Base-by-base conservation (phyloP, 768 basidiomycete species). In the Mycena amicta region DNA sequence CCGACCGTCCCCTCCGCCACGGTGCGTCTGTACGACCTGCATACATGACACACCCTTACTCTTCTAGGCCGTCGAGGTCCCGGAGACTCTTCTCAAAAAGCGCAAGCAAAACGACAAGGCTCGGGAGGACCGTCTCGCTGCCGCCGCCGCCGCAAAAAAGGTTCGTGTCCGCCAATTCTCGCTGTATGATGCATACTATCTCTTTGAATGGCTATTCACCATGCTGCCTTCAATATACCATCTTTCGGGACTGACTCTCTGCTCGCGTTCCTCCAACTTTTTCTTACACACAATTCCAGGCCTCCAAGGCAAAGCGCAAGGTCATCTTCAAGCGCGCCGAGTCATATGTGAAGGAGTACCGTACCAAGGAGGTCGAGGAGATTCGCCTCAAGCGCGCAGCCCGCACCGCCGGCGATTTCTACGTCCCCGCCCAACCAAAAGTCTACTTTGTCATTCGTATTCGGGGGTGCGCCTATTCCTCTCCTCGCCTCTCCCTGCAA, bases 251-350 rank as follows among this genome's bases (percentile, higher is more conserved):
- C 90, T 93, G 92, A 79, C 55, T 55, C 37, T 50, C 54, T 66
- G 52, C 40, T 52, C 59, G 60, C 61, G 57, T 62, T 28, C 23
- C 43, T 50, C 23, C 53, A 26, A 52, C 28, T 70, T 64, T 41
- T 60, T 26, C 30, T 52, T 61, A 57, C 15, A 63, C 63, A 50
- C 29, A 46, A 43, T 59, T 54, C 33, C 70, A 98, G 95, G 89
- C 88, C 47, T 80, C 86, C 68, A 90, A 90, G 74, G 88, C 92
- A 59, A 95, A 96, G 83, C 90, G 97, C 79, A 91, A 89, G 77
- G 88, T 97, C 74, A 87, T 98, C 81, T 98, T 98, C 89, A 98
- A 98, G 89, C 92, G 97, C 61, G 97, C 97, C 33, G 96, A 98
- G 78, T 77, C 90, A 59, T 98, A 97, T 76, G 95, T 98, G 66